Evolutionary conservation across 177 flowering plant genomes (phyloP), one percentile per base, ranked within the genome.

Genomic region (Vitis hybrid): DNA sequence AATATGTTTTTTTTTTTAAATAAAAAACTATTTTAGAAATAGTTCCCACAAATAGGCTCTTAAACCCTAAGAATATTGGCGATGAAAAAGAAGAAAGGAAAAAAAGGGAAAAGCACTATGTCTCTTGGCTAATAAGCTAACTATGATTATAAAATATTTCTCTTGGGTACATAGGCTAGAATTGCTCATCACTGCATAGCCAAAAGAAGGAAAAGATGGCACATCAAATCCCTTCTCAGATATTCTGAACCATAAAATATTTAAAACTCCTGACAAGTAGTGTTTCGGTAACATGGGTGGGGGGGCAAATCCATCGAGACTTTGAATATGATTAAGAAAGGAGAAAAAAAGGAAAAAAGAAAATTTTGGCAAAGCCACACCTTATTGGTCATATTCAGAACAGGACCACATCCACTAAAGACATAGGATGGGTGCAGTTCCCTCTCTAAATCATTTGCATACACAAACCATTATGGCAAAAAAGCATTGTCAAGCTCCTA

Each of bases 321-420:
- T 21, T 57, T 18, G 60, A 57, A 57, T 9, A 49, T 13, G 34
- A 64, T 40, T 40, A 40, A 40, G 45, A 6, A 40, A 0, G 45
- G 45, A 40, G 45, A 40, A 4, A 40, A 40, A 40, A 40, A 40
- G 45, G 45, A 50, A 51, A n/a, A 11, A 7, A 7, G 10, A 15
- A 55, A 51, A 26, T 10, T 34, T 7, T 50, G 50, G 48, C 45
- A 55, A 10, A n/a, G 56, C 61, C 15, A 5, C 45, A 66, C 30
- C 61, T 34, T 21, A 65, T 65, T 57, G 21, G 70, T 66, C 70
- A 18, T 56, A 60, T 40, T 64, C 72, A 64, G 54, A 59, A 1
- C 0, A 17, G 11, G 30, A 19, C 17, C 60, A 23, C 54, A 64
- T 6, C 64, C 69, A 64, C 72, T 57, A 48, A 23, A 15, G 15